These are phyloP conservation scores for Lentinula sp. DNA, from an alignment of 768 basidiomycete species.

Conservation along the genomic window DNA sequence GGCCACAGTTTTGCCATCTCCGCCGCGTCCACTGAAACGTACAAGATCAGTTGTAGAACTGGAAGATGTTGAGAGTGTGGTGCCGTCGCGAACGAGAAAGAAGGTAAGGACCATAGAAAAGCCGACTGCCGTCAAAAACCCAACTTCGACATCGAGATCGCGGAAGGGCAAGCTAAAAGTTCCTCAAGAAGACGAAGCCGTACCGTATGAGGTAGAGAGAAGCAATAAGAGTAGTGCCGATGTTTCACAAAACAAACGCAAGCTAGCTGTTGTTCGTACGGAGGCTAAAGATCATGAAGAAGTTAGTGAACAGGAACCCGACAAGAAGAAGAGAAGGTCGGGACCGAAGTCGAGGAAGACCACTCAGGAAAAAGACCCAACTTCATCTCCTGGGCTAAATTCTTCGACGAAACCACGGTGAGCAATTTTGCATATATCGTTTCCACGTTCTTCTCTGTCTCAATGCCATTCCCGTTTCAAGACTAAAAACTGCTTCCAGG, in stretches of 20 bases:
- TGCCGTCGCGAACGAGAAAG: background rate
- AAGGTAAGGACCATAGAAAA: background rate
- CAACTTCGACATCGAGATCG: background rate
- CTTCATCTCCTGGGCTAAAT: background rate
- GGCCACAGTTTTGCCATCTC: background rate
- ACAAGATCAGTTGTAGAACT: background rate
- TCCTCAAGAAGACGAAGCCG: background rate
- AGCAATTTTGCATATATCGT: background rate
- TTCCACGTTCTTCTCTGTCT: background rate
- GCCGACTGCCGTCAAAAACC: background rate
- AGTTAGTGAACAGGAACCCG: background rate
- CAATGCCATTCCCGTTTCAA: background rate
- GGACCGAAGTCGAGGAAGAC: background rate
- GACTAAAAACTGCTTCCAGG: constrained; percentile 6
- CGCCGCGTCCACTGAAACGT: background rate
- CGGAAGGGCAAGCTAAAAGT: background rate
- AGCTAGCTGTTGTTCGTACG: background rate
- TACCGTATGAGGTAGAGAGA: no score
- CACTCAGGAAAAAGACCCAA: background rate
- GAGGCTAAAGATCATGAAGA: background rate
- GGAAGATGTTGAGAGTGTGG: background rate
- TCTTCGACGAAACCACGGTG: background rate
- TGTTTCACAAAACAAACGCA: background rate
- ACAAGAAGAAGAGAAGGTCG: background rate
- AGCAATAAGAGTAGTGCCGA: background rate